Evolutionary conservation across 805 yeast species (phyloP).

Genomic region (Saccharomycopsis sp.): DNA sequence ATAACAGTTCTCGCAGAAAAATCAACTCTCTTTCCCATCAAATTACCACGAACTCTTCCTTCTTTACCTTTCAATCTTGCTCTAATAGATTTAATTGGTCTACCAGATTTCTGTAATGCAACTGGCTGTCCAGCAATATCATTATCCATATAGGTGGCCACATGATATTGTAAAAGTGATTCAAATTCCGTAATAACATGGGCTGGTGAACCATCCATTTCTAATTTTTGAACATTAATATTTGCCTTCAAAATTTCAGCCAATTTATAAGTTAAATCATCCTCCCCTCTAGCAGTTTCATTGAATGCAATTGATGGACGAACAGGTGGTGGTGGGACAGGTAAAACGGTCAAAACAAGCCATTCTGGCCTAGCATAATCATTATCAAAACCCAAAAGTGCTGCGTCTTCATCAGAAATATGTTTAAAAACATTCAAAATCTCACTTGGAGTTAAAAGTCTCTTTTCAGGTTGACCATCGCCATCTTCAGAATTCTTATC

Average conservation of each 20-base stretch:
- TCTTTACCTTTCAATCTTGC: conserved; percentile 99
- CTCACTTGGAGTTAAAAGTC: conserved; percentile 82
- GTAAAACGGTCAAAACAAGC: conserved; percentile 94
- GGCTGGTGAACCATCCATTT: conserved; percentile 98
- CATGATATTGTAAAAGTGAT: conserved; percentile 91
- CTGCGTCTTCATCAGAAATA: conserved; percentile 78
- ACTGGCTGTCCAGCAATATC: conserved; percentile 99
- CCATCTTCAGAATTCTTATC: conserved; percentile 72
- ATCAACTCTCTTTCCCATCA: conserved; percentile 99
- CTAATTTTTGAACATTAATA: conserved; percentile 93
- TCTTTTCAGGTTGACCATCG: conserved; percentile 84
- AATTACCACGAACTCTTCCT: conserved; percentile 96
- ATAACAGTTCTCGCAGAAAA: conserved; percentile 98
- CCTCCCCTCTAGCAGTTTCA: conserved; percentile 98
- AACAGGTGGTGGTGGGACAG: conserved; percentile 99
- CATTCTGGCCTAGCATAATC: conserved; percentile 99
- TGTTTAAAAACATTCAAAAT: conserved; percentile 88
- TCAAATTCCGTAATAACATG: conserved; percentile 97
- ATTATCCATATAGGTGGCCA: conserved; percentile 98
- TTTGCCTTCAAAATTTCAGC: conserved; percentile 97
- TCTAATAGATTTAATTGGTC: conserved; percentile 96
- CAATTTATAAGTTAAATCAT: conserved; percentile 94
- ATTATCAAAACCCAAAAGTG: conserved; percentile 79
- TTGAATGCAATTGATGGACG: conserved; percentile 98
- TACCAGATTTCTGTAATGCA: conserved; percentile 96